Conservation (phyloP, 805 yeast species). For the Spathaspora arborariae region DNA sequence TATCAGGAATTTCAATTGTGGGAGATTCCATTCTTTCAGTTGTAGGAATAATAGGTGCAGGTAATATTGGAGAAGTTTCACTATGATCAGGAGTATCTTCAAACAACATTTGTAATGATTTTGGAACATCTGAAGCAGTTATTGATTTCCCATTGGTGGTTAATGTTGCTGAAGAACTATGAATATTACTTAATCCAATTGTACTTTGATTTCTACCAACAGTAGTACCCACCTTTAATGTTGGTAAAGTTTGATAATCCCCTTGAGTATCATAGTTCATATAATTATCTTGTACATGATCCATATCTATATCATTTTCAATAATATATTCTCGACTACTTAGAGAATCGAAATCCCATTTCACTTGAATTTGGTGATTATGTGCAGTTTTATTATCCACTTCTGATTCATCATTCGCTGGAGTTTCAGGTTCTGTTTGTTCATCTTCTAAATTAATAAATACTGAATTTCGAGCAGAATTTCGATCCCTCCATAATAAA, state of each 20-base stretch:
- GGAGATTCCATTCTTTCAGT: slow-evolving; percentile 49
- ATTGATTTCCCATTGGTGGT: slow-evolving; percentile 5
- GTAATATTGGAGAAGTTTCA: slow-evolving; percentile 6
- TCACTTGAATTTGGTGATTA: slow-evolving; percentile 40
- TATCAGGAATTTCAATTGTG: slow-evolving; percentile 66
- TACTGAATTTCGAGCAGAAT: slow-evolving; percentile 51
- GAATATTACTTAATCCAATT: slow-evolving; percentile 2
- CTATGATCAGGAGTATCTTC: slow-evolving; percentile 40
- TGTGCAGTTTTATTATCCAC: slow-evolving; percentile 2
- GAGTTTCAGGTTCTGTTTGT: slow-evolving; percentile 9
- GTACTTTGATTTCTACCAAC: slow-evolving; percentile 4
- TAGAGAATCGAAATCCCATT: slow-evolving; percentile 89
- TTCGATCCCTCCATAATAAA: slow-evolving; percentile 66
- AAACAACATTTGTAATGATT: slow-evolving; percentile 66
- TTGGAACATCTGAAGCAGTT: slow-evolving; percentile 52
- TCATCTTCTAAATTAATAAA: slow-evolving; percentile 24
- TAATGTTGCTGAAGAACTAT: slow-evolving; percentile 9
- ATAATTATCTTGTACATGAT: slow-evolving; percentile 26
- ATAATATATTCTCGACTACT: slow-evolving; percentile 70
- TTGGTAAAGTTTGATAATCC: slow-evolving; percentile 25
- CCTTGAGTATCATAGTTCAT: slow-evolving; percentile 13
- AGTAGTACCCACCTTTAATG: slow-evolving; percentile 12
- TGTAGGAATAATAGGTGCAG: slow-evolving; percentile 9
- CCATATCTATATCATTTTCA: slow-evolving; percentile 58
- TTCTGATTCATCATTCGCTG: slow-evolving; percentile 7